phyloP scores from a whole-genome alignment of 2,329 filamentous ascomycete species.

The Alternaria angustiovoidea region DNA sequence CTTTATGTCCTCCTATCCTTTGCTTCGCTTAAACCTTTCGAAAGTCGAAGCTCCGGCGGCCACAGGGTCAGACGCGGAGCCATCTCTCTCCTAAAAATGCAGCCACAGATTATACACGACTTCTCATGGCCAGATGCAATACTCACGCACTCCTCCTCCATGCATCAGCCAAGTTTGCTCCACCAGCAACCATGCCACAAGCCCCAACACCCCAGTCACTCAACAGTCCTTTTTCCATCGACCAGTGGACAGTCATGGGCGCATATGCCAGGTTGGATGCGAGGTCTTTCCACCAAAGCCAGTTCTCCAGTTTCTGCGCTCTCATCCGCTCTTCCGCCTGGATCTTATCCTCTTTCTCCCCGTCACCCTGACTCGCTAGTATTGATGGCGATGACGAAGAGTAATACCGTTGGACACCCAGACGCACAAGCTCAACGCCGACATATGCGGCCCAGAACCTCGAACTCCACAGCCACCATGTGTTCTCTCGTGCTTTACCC shows the following conservation, averaged over 20 bases:
- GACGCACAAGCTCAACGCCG: constrained; percentile 74
- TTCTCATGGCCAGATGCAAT: too few species aligned
- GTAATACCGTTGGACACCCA: constrained; percentile 57
- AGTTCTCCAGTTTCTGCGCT: constrained; percentile 41
- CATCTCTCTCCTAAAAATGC: not conserved
- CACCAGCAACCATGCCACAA: constrained; percentile 62
- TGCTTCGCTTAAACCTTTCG: too few species aligned
- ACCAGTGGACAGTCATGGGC: constrained; percentile 86
- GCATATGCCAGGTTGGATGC: constrained; percentile 78
- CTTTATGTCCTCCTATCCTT: too few species aligned
- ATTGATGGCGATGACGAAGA: not conserved
- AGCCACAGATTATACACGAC: not conserved
- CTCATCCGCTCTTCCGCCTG: constrained; percentile 35
- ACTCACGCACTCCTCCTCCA: constrained; percentile 53
- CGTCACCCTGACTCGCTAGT: constrained; percentile 36
- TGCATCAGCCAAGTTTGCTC: constrained; percentile 55
- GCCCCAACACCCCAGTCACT: constrained; percentile 66
- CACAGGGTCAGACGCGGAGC: not conserved
- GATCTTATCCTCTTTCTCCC: constrained; percentile 59
- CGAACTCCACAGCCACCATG: constrained; percentile 75
- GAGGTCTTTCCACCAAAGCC: constrained; percentile 71
- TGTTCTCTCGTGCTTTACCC: constrained; percentile 60
- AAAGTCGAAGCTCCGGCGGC: too few species aligned
- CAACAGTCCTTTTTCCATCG: constrained; percentile 65
- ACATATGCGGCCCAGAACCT: constrained; percentile 84